Conservation (phyloP, 768 basidiomycete genomes). For the Boletus vinaceobasis region DNA sequence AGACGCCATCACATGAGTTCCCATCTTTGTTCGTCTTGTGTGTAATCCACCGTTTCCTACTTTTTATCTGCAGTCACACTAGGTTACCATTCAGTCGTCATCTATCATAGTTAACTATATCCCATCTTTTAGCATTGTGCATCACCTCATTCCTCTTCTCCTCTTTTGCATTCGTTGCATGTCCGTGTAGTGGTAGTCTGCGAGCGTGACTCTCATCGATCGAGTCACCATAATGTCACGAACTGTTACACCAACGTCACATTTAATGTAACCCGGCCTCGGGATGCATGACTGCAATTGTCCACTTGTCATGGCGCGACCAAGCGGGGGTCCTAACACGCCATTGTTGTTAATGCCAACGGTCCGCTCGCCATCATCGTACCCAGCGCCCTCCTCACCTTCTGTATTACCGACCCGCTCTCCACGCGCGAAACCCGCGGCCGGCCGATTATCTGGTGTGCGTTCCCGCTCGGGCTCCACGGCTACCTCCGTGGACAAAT, state of each 20-base stretch:
- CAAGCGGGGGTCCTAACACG: conserved; percentile 3
- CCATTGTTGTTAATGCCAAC: conserved; percentile 33
- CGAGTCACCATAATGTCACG: conserved; percentile 14
- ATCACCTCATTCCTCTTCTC: conserved; percentile 11
- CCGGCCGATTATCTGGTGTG: conserved; percentile 27
- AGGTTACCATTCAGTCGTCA: not conserved
- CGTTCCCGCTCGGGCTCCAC: conserved; percentile 34
- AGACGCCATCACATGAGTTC: conserved; percentile 6
- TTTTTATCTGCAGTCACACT: conserved; percentile 6
- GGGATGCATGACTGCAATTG: not conserved
- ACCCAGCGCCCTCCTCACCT: conserved; percentile 4
- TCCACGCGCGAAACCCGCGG: conserved; percentile 22
- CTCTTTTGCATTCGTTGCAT: not conserved
- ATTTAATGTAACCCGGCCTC: not conserved
- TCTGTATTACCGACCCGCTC: conserved; percentile 19
- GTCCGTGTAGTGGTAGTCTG: not conserved
- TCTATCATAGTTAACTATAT: conserved; percentile 15
- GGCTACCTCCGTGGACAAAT: conserved; percentile 18
- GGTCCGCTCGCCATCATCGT: conserved; percentile 24
- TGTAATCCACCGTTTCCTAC: conserved; percentile 11
- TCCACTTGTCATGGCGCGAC: conserved; percentile 14
- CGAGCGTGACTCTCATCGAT: conserved; percentile 3
- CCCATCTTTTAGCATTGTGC: conserved; percentile 14
- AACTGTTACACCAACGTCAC: conserved; percentile 10
- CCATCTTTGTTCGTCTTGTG: conserved; percentile 3